Evolutionary conservation across 768 basidiomycete genomes (phyloP), one percentile per base, ranked within the genome.

Genomic region (Suillus spraguei): DNA sequence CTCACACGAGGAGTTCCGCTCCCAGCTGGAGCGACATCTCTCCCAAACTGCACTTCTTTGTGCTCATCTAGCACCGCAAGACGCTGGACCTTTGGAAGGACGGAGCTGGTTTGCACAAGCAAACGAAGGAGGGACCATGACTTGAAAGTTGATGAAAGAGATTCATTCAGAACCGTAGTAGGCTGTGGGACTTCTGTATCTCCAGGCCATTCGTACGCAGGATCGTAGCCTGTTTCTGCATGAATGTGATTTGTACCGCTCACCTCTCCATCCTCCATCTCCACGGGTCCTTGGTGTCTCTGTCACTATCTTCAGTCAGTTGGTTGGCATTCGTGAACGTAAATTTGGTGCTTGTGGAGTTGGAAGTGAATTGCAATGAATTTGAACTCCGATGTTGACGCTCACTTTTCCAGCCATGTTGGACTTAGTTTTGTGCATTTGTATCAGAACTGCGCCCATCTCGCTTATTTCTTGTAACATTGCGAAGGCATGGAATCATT

Each of bases 1-100:
- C 93, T 85, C 60, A 95, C 79, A 35, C 87, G 82, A 13, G 91
- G 89, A 5, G 75, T 85, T 13, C 77, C 76, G 32, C 79, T 81
- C 13, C 85, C 86, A 44, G 77, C 65, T 2, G 82, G 76, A 1
- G 85, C 79, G 47, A 81, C 73, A 72, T 95, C 93, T 41, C 93
- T 82, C 17, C 93, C 93, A 63, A 95, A 79, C 68, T 93, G 88
- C 5, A 88, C 79, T 71, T 92, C 87, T 11, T 81, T 75, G 68
- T 86, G 85, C 5, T 83, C 79, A 58, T 91, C 84, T 47, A 94
- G 75, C 55, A 91, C 81, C 16, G 85, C 87, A 41, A 90, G 81
- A n/a, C 75, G 78, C 56, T 81, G 74, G 17, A 67, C 61, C 33
- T 77, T 82, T 59, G 88, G 76, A 39, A 93, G 80, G 62, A 90